These are phyloP conservation scores for Antitrichia curtipendula DNA, from an alignment of 225 moss, liverwort and hornwort genomes.

Conservation along the genomic window DNA sequence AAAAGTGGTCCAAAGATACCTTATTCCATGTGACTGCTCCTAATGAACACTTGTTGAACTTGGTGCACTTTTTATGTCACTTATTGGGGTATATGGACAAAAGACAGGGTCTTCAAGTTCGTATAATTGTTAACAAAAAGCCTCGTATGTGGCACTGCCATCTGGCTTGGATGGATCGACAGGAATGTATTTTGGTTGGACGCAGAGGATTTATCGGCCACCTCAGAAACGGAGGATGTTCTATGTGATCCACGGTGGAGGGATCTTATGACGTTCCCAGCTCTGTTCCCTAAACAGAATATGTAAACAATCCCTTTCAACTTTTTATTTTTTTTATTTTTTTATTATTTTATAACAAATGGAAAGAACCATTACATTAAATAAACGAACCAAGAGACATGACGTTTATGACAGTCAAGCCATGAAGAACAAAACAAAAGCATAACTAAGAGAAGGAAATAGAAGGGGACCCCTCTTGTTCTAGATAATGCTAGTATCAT, in stretches of 20 bases:
- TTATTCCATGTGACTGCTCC: neutral
- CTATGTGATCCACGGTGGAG: neutral
- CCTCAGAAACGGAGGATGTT: neutral
- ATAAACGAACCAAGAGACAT: too few species aligned
- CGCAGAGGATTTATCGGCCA: neutral
- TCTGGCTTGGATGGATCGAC: neutral
- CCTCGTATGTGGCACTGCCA: neutral
- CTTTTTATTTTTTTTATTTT: too few species aligned
- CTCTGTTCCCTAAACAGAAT: neutral
- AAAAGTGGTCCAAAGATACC: neutral
- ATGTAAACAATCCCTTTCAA: too few species aligned
- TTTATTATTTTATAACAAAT: too few species aligned
- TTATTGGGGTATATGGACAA: neutral
- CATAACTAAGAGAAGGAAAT: too few species aligned
- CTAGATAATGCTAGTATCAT: too few species aligned
- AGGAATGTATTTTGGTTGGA: neutral
- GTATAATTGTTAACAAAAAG: neutral
- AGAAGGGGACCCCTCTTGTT: too few species aligned
- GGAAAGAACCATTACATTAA: too few species aligned
- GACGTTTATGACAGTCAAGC: too few species aligned
- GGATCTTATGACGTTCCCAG: neutral
- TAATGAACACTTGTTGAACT: neutral
- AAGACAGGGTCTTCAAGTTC: neutral
- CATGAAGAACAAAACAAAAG: too few species aligned
- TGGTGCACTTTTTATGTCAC: neutral